Base-by-base conservation (phyloP, 2,329 filamentous ascomycete genomes). In the Aspergillus carbonarius region DNA sequence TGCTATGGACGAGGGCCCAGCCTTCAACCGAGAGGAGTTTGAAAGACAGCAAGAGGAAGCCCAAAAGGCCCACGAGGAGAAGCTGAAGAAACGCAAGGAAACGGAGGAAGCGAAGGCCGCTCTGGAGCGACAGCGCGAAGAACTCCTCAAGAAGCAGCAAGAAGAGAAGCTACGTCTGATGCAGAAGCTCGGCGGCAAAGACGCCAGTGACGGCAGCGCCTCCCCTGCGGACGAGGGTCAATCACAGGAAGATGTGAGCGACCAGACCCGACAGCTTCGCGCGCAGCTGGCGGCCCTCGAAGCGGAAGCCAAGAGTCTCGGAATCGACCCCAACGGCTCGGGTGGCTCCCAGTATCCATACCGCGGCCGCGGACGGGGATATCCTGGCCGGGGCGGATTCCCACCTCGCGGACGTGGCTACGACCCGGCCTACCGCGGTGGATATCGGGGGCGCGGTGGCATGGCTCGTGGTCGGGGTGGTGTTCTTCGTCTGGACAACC, bases 401-500 rank as follows among this genome's bases (percentile, higher is more conserved):
- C 53, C 63, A 7, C 66, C 72, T 51, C 72, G 79, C 49, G 79
- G 78, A 8, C 75, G 79, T 23, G 73, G 70, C 10, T 79, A 72
- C 59, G 74, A 76, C 51, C 70, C 75, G 30, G 70, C 72, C 10
- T 78, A 68, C 61, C 70, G 70, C 32, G 75, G 74, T 48, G 69
- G 69, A 47, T 77, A 73, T 66, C 76, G 78, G 47, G 81, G 80
- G 3, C 76, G 77, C 52, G 76, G 76, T 53, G 71, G 70, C 34
- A 55, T 60, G 32, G 66, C 69, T 47, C 72, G 75, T 35, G 72
- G 75, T 17, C 78, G 78, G 25, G 79, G 81, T 32, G 80, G 79
- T 55, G 82, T 85, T 15, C 79, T 82, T 65, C 77, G 83, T 61
- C 75, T 87, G 5, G 85, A 87, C 66, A 86, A 86, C 63, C 76